These are phyloP conservation scores for Saccharomycopsis synnaedendra DNA, from an alignment of 805 yeast species.

Conservation along the genomic window DNA sequence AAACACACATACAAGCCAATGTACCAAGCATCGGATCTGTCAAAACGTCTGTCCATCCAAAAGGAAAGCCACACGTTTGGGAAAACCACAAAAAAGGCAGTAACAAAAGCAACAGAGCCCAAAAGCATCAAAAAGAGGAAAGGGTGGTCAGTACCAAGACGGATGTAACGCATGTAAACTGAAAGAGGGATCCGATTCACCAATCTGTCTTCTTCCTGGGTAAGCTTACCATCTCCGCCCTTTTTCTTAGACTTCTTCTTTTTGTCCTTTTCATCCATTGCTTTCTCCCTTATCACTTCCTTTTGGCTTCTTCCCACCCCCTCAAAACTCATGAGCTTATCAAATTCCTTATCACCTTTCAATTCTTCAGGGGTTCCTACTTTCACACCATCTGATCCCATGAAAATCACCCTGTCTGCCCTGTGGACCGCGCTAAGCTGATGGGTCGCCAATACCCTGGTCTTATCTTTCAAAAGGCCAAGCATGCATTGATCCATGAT, in stretches of 20 bases:
- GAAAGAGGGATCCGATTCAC: conserved; percentile 37
- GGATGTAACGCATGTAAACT: conserved; percentile 40
- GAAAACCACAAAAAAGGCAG: conserved; percentile 39
- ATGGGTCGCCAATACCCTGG: conserved; percentile 66
- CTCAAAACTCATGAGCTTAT: conserved; percentile 29
- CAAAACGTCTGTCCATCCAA: conserved; percentile 56
- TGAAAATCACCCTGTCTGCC: conserved; percentile 50
- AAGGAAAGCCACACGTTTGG: conserved; percentile 77
- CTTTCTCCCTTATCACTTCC: no score
- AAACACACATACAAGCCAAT: conserved; percentile 55
- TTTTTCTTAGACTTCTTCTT: neutral
- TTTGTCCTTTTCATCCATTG: no score
- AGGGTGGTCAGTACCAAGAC: conserved; percentile 29
- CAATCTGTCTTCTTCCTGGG: conserved; percentile 44
- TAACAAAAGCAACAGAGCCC: conserved; percentile 16
- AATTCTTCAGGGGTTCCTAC: conserved; percentile 43
- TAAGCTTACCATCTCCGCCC: conserved; percentile 18
- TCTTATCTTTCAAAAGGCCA: conserved; percentile 38
- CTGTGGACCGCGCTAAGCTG: conserved; percentile 51
- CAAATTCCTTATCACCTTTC: conserved; percentile 30
- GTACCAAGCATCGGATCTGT: conserved; percentile 39
- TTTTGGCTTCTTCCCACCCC: no score
- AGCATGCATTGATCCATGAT: conserved; percentile 48
- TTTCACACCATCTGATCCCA: conserved; percentile 36
- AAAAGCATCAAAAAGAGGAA: conserved; percentile 25